Percentiles rank a stretch among this genome's conserved stretches.
phyloP scores from a whole-genome alignment of 1,284 basidiomycete species.

The Trametes versicolor region DNA sequence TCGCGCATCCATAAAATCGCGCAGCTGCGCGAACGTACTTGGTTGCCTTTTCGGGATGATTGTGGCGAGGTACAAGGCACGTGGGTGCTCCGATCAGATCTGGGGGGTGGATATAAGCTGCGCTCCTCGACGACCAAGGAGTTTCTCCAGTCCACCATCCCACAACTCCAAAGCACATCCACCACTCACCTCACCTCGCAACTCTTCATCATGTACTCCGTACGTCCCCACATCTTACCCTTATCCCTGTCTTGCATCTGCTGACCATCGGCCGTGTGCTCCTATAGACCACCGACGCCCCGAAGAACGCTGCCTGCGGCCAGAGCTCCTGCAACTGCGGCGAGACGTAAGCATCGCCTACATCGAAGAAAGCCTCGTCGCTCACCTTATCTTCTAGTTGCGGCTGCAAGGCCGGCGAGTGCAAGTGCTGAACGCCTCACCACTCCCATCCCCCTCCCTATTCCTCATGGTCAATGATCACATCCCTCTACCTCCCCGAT shows the following conservation, averaged over 20 bases:
- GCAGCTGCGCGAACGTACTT: constrained; percentile 24
- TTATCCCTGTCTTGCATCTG: neutral
- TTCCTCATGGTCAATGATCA: constrained; percentile 9
- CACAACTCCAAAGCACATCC: constrained; percentile 17
- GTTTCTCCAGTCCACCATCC: constrained; percentile 22
- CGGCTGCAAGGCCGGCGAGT: constrained; percentile 64
- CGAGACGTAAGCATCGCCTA: constrained; percentile 48
- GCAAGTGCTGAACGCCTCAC: constrained; percentile 62
- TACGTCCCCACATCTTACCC: constrained; percentile 15
- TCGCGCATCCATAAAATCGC: constrained; percentile 26
- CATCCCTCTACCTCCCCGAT: neutral
- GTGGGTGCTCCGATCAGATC: constrained; percentile 26
- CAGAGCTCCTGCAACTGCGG: constrained; percentile 61
- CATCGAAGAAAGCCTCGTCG: neutral
- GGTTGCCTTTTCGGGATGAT: constrained; percentile 24
- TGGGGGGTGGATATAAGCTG: constrained; percentile 27
- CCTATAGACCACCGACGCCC: constrained; percentile 51
- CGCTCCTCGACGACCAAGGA: neutral
- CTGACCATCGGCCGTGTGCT: constrained; percentile 5
- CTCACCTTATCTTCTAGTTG: constrained; percentile 51
- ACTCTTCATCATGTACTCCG: constrained; percentile 28
- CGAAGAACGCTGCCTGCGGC: constrained; percentile 61
- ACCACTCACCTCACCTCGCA: constrained; percentile 20
- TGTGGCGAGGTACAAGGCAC: constrained; percentile 22
- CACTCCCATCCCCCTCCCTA: constrained; percentile 4